Conservation (phyloP, 371 early-diverging fungal genomes). For the Rhizomucor miehei region DNA sequence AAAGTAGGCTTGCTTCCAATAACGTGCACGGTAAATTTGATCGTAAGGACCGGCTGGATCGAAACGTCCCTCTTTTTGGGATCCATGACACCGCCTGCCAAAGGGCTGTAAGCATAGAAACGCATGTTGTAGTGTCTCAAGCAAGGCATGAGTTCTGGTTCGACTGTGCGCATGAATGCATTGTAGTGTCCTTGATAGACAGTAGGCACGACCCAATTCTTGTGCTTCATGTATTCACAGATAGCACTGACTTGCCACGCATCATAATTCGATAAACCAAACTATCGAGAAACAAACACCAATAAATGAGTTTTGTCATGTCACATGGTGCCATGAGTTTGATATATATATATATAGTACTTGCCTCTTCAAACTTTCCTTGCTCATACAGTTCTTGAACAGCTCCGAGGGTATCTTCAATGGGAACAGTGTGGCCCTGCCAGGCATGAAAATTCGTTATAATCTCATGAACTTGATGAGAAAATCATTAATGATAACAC, state of each 20-base stretch:
- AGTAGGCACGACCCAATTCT: constrained; percentile 42
- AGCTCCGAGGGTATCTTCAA: constrained; percentile 39
- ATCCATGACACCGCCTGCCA: constrained; percentile 57
- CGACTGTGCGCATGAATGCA: constrained; percentile 60
- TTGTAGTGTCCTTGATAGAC: constrained; percentile 65
- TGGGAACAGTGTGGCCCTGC: constrained; percentile 36
- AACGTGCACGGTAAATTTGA: constrained; percentile 50
- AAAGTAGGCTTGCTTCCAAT: constrained; percentile 59
- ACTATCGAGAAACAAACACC: constrained; percentile 9
- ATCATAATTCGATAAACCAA: constrained; percentile 53
- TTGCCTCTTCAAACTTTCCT: constrained; percentile 32
- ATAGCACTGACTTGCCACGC: constrained; percentile 50
- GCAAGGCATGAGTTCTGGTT: constrained; percentile 61
- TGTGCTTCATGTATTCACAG: constrained; percentile 33
- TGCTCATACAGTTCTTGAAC: constrained; percentile 43
- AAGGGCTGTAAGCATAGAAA: constrained; percentile 61
- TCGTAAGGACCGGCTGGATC: neutral
- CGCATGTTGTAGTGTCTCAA: constrained; percentile 49
- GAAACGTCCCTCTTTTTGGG: constrained; percentile 31
- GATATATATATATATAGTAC: neutral
- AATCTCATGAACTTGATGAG: neutral
- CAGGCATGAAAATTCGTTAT: neutral
- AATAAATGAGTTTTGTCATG: too few species aligned
- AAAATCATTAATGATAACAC: neutral
- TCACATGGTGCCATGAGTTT: neutral